Percentiles rank a stretch among this genome's conserved stretches.
These are phyloP conservation scores for Citrus unshiu DNA, from an alignment of 345 rosid genomes.

Conservation along the genomic window DNA sequence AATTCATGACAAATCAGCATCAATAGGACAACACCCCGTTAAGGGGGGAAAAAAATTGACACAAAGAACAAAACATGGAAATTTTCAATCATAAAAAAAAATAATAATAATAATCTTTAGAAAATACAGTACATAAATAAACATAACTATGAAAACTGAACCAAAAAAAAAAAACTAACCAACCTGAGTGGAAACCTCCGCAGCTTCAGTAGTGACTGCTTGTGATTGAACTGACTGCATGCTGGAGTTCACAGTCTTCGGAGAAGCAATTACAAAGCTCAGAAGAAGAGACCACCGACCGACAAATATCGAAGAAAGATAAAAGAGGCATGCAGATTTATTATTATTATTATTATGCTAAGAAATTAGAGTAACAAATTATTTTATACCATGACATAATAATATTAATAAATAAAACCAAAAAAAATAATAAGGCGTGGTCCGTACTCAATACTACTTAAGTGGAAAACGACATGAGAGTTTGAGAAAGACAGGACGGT, in stretches of 20 bases:
- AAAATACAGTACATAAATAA: background rate
- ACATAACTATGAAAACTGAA: background rate
- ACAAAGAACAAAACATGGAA: background rate
- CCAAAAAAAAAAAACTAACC: background rate
- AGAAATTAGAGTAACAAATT: background rate
- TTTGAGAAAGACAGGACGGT: background rate
- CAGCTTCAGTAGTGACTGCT: slow-evolving; percentile 11
- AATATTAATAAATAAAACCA: too few relatives aligned
- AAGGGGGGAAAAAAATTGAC: background rate
- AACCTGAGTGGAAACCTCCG: slow-evolving; percentile 22
- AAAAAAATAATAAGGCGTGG: background rate
- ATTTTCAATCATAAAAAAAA: background rate
- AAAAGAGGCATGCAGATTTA: background rate
- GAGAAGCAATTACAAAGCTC: background rate
- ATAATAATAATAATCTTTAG: background rate
- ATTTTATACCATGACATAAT: background rate
- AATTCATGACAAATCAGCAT: background rate
- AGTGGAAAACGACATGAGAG: background rate
- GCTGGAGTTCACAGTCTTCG: background rate
- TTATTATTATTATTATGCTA: background rate
- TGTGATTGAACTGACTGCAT: slow-evolving; percentile 23
- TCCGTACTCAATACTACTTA: too few relatives aligned
- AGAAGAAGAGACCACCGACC: background rate
- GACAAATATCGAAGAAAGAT: background rate
- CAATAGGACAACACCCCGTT: background rate